phyloP scores from a whole-genome alignment of 805 yeast genomes.

The Starmerella ratchasimensis region DNA sequence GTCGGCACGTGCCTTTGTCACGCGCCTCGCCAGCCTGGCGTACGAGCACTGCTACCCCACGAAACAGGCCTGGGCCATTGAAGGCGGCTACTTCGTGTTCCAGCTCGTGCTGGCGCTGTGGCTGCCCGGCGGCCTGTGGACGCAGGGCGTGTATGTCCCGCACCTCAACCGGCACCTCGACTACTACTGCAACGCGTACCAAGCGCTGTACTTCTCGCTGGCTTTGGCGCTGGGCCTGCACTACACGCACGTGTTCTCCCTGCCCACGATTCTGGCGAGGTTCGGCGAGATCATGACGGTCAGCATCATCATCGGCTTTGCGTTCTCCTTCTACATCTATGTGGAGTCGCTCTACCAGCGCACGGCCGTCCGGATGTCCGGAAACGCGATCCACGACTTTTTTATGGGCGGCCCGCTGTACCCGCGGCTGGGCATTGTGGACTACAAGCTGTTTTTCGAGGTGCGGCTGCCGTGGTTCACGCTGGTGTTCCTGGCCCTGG shows the following conservation, averaged over 20 bases:
- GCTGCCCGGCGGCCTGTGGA: constrained; percentile 78
- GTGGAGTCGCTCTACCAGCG: constrained; percentile 49
- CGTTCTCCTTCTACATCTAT: constrained; percentile 56
- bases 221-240: constrained; percentile 49
- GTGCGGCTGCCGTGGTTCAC: constrained; percentile 96
- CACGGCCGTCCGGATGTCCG: constrained; percentile 84
- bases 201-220: constrained; percentile 62
- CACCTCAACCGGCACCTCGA: constrained; percentile 77
- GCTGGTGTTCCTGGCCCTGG: constrained; percentile 59
- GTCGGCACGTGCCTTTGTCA: constrained; percentile 34
- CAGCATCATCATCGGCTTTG: constrained; percentile 68
- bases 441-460: constrained; percentile 93
- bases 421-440: constrained; percentile 86
- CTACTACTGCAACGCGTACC: constrained; percentile 85
- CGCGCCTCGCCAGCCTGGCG: constrained; percentile 31
- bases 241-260: constrained; percentile 55
- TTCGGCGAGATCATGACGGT: constrained; percentile 90
- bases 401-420: constrained; percentile 97
- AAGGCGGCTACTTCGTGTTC: constrained; percentile 50
- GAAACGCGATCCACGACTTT: constrained; percentile 76
- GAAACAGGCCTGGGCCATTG: constrained; percentile 49
- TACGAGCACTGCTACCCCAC: constrained; percentile 34
- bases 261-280: constrained; percentile 61
- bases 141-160: constrained; percentile 82
- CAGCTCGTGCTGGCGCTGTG: constrained; percentile 68